Conservation (phyloP, 257 asterid species). For the Penstemon newberryi region DNA sequence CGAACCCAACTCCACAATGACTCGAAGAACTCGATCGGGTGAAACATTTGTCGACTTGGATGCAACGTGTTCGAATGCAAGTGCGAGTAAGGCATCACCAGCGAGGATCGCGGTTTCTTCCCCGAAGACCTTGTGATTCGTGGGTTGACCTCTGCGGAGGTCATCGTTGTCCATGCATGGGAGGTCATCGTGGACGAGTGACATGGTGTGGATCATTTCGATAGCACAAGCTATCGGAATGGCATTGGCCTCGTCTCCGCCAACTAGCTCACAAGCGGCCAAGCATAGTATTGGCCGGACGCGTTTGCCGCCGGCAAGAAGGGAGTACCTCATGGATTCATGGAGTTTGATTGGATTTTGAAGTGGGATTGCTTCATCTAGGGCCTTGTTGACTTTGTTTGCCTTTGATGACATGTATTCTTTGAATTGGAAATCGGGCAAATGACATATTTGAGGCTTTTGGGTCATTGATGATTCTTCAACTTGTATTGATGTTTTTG, state of each 20-base stretch:
- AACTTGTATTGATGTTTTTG: too few species aligned
- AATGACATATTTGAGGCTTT: too few species aligned
- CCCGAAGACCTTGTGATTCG: conserved; percentile 25
- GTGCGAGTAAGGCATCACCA: not conserved
- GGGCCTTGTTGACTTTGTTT: conserved; percentile 15
- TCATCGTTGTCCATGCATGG: conserved; percentile 29
- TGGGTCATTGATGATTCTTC: too few species aligned
- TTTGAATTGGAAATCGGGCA: too few species aligned
- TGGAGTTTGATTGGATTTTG: conserved; percentile 21
- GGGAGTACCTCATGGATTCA: conserved; percentile 28
- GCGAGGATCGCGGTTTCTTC: conserved; percentile 21
- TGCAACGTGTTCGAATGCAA: conserved; percentile 19
- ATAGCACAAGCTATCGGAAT: conserved; percentile 14
- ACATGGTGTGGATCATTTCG: conserved; percentile 24
- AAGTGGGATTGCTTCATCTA: conserved; percentile 18
- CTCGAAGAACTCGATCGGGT: not conserved
- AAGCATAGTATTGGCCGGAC: conserved; percentile 24
- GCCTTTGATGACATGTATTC: too few species aligned
- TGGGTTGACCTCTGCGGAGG: conserved; percentile 14
- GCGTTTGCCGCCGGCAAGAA: conserved; percentile 23
- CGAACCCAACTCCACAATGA: not conserved
- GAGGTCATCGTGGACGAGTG: conserved; percentile 20
- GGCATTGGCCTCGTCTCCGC: conserved; percentile 23
- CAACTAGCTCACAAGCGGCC: conserved; percentile 30
- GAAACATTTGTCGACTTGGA: conserved; percentile 2